These are phyloP conservation scores for Pseudonitzschia multiseries DNA, from an alignment of 108 stramenopile genomes.

Conservation along the genomic window DNA sequence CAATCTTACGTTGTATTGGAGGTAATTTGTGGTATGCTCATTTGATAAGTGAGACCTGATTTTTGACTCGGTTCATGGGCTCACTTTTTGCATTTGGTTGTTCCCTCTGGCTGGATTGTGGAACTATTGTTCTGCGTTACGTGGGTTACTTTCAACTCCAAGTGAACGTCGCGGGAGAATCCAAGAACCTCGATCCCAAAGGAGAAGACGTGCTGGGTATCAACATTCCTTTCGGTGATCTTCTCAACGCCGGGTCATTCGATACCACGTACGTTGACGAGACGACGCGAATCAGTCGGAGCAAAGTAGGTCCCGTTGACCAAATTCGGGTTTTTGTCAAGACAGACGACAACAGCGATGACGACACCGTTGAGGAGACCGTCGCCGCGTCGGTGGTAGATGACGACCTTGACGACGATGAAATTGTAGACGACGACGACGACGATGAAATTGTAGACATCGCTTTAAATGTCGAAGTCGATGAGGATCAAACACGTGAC, in stretches of 20 bases:
- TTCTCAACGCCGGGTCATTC: conserved; percentile 58
- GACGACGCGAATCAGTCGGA: conserved; percentile 63
- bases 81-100: not conserved
- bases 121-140: not conserved
- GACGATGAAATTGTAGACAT: conserved; percentile 1
- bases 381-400: conserved; percentile 12
- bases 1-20: too few species aligned
- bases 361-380: conserved; percentile 27
- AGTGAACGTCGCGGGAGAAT: conserved; percentile 76
- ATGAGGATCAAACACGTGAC: not conserved
- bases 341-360: conserved; percentile 32
- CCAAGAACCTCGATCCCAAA: conserved; percentile 53
- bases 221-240: conserved; percentile 66
- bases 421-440: conserved; percentile 17
- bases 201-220: conserved; percentile 69
- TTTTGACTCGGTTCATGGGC: too few species aligned
- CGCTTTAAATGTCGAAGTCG: not conserved
- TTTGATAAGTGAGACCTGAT: too few species aligned
- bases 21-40: too few species aligned
- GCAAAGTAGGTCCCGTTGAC: conserved; percentile 57
- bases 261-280: conserved; percentile 80
- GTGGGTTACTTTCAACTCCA: not conserved
- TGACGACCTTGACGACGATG: conserved; percentile 39
- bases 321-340: conserved; percentile 73
- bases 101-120: conserved; percentile 10